Base-by-base conservation (phyloP, 1,139 yeast genomes). In the Blastobotrys malaysiensis region DNA sequence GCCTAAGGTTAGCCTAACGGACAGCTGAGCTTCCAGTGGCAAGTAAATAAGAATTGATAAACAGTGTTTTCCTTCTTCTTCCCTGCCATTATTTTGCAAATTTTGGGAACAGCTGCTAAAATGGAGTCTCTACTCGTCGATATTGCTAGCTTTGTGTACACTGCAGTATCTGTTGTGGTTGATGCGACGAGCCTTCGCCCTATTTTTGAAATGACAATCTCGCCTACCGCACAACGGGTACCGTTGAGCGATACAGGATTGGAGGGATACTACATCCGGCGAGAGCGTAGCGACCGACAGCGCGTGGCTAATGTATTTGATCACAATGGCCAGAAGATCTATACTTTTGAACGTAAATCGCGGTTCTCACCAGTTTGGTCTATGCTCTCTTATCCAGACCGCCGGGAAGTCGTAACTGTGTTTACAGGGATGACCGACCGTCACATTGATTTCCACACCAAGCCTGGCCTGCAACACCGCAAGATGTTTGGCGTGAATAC, bases 321-420 rank as follows among this genome's bases (percentile, higher is more conserved):
- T 60, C 68, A 68, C 24, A 77, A 80, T 19, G 75, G 75, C 14
- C 66, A 64, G 24, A 77, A 77, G 59, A 65, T 73, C 4, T 81
- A 76, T 64, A 72, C 82, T 2, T 71, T 82, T 64, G 84, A 81
- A 67, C 71, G 84, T 49, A 71, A 73, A 57, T 73, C 81, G n/a
- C 66, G 77, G 7, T 64, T 73, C 51, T 76, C 76, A 51, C 81
- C 83, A 13, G 75, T 76, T 31, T 82, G 86, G 86, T 67, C 77
- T 19, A 65, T 82, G 66, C 67, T 74, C 36, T 71, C 74, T 3
- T 73, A 63, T 53, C 82, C 83, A 13, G 66, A 73, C 18, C 70
- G 83, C 55, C 68, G 64, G 53, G 82, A 79, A 59, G 70, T 79
- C 48, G 82, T 83, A 3, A 76, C 83, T 1, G 70, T 82, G 48